Base-by-base conservation (phyloP, 2,329 filamentous ascomycete species). In the Fusarium algeriense region DNA sequence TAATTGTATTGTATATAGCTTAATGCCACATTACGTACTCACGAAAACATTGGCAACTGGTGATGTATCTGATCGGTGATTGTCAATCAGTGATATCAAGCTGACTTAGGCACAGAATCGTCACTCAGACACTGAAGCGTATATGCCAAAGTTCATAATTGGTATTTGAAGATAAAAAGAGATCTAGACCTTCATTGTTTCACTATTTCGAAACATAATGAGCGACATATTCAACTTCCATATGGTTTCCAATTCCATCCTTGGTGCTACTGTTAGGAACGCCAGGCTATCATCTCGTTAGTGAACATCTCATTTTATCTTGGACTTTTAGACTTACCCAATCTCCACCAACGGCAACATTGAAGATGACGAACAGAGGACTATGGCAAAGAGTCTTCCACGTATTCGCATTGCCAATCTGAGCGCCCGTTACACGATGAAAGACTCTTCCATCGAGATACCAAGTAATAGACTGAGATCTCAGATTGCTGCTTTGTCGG, bases 301-400 rank as follows among this genome's bases (percentile, higher is more conserved):
- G 62, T 63, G 34, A 66, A 45, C 8, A 3, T 38, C 12, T 7
- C 1, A 4, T 3, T 6, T 0, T 3, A 10, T 11, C 43, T 34
- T 2, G 7, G 11, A 13, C 32, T 3, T 4, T 23, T 26, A 45
- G 62, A 83, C 85, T 77, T 80, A 86, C 86, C 84, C 79, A 85
- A 71, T 83, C 79, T 30, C 87, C 87, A 13, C 87, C 87, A 34
- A 89, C 83, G 48, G 87, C 87, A 8, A 89, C 80, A 65, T 89
- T 89, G 56, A 89, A 76, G 58, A 89, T 83, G 53, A 89, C 75
- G 70, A 83, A 88, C 74, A 87, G 73, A 4, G 86, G 83, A 57
- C 80, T 84, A 69, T 88, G 84, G 23, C 85, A 85, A 20, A 89
- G 76, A 6, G 82, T 80, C 6, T 77, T 81, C 87, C 87, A 89